These are phyloP conservation scores for Fraxinus baroniana DNA, from an alignment of 305 asterid species.

Conservation along the genomic window DNA sequence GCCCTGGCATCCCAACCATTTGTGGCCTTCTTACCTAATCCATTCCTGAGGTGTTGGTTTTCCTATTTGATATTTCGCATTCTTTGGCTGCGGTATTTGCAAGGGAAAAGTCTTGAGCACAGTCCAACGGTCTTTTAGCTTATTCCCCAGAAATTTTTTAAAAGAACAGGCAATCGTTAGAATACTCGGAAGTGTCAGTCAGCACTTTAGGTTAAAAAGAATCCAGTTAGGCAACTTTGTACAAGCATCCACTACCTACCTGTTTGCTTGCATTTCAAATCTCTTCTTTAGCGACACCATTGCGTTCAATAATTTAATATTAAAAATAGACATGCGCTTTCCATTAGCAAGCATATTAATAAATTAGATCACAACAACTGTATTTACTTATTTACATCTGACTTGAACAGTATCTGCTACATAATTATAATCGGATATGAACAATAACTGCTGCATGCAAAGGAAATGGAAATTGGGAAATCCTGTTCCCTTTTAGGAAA, in stretches of 20 bases:
- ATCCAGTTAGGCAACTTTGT: background rate
- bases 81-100: background rate
- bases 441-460: conserved; percentile 4
- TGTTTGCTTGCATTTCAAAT: background rate
- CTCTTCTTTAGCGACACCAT: background rate
- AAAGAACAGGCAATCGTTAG: background rate
- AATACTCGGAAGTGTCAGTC: background rate
- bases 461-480: conserved; percentile 4
- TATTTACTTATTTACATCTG: background rate
- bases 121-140: conserved; percentile 8
- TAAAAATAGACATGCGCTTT: background rate
- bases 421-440: background rate
- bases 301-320: background rate
- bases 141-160: background rate
- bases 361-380: background rate
- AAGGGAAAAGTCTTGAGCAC: background rate
- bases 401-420: background rate
- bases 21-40: background rate
- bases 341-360: background rate
- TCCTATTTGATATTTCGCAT: background rate
- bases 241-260: background rate
- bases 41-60: background rate
- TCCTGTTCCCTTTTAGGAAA: conserved; percentile 1
- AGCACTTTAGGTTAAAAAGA: background rate
- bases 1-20: background rate